phyloP scores from a whole-genome alignment of 768 basidiomycete species.

The Gyrodon lividus region DNA sequence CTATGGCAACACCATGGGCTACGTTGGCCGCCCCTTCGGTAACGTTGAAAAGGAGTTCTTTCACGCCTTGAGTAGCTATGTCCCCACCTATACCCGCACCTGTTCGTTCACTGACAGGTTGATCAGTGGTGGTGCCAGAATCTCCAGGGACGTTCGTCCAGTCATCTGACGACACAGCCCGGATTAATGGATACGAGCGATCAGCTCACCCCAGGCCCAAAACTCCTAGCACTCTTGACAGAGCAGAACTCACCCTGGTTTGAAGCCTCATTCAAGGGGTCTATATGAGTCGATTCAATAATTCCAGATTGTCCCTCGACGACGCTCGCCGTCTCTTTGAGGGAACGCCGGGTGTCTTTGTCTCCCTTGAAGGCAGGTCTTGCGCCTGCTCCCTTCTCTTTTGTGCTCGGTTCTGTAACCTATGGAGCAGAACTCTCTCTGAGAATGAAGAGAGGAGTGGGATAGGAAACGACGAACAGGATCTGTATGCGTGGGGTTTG shows the following conservation, averaged over 20 bases:
- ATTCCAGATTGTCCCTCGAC: constrained; percentile 54
- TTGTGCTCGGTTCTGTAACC: constrained; percentile 43
- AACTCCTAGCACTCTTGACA: too few species aligned
- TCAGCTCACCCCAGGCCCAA: too few species aligned
- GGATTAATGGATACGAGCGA: too few species aligned
- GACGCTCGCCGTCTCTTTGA: constrained; percentile 45
- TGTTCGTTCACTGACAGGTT: background rate
- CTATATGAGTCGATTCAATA: constrained; percentile 53
- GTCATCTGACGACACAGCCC: constrained; percentile 31
- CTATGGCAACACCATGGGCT: constrained; percentile 36
- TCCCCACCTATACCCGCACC: background rate
- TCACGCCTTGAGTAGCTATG: constrained; percentile 14
- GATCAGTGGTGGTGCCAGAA: background rate
- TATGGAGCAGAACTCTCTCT: constrained; percentile 13
- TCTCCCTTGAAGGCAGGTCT: constrained; percentile 39
- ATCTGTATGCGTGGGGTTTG: constrained; percentile 46
- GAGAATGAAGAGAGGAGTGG: background rate
- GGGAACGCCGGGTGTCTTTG: constrained; percentile 37
- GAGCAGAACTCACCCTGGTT: constrained; percentile 35
- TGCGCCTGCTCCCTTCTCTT: constrained; percentile 41
- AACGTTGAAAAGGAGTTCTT: constrained; percentile 24
- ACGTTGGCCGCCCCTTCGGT: constrained; percentile 37
- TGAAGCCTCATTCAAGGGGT: constrained; percentile 47
- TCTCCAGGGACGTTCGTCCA: constrained; percentile 38
- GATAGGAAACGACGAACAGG: constrained; percentile 37